phyloP scores from a whole-genome alignment of 768 basidiomycete species.

The Leccinum sublutescens region DNA sequence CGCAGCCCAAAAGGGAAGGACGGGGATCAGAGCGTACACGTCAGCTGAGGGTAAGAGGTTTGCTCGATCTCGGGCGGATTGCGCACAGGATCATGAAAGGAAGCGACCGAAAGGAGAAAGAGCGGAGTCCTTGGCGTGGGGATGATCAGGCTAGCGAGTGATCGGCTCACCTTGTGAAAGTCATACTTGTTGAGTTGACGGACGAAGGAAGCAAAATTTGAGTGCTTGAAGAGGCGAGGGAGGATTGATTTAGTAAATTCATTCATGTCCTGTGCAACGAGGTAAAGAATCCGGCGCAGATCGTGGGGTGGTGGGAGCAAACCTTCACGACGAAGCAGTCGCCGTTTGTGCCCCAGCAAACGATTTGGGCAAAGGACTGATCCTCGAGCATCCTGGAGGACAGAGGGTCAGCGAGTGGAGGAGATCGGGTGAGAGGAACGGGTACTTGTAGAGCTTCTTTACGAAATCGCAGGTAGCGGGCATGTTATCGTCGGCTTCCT shows the following conservation, averaged over 20 bases:
- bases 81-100: slow-evolving; percentile 10
- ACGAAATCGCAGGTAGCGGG: slow-evolving; percentile 92
- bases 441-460: slow-evolving; percentile 90
- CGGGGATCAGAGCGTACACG: slow-evolving; percentile 12
- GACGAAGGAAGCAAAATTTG: slow-evolving; percentile 91
- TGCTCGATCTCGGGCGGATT: slow-evolving; percentile 18
- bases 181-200: slow-evolving; percentile 95
- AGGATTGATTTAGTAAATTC: slow-evolving; percentile 91
- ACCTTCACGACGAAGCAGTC: slow-evolving; percentile 90
- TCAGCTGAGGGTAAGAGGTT: not conserved
- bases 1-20: slow-evolving; percentile 6
- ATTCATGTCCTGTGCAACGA: slow-evolving; percentile 72
- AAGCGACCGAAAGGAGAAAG: slow-evolving; percentile 9
- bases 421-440: slow-evolving; percentile 3
- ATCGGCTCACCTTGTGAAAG: slow-evolving; percentile 75
- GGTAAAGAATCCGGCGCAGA: slow-evolving; percentile 11
- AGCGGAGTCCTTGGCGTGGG: not conserved
- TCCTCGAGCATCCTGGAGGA: slow-evolving; percentile 85
- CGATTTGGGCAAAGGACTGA: slow-evolving; percentile 63
- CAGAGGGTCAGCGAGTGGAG: slow-evolving; percentile 2
- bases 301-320: slow-evolving; percentile 3
- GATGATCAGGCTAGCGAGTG: not conserved
- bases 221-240: slow-evolving; percentile 92
- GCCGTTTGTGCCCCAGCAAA: slow-evolving; percentile 80
- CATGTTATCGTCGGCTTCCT: slow-evolving; percentile 67